phyloP scores from a whole-genome alignment of 805 yeast species.

The Brettanomyces sp. region DNA sequence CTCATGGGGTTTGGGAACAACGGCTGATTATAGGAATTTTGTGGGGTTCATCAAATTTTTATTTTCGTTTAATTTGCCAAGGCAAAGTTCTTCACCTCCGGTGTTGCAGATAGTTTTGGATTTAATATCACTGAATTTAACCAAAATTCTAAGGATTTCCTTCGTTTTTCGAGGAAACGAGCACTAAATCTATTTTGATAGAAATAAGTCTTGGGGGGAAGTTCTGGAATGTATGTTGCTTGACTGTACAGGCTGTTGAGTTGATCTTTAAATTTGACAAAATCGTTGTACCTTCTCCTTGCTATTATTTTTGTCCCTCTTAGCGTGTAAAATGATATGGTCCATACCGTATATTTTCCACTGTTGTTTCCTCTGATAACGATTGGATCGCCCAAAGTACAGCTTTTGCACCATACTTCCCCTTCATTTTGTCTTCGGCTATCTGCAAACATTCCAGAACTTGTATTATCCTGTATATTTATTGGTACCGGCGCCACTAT shows the following conservation, averaged over 20 bases:
- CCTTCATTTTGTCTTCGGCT: conserved; percentile 4
- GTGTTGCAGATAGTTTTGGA: conserved; percentile 32
- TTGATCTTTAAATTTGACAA: conserved; percentile 36
- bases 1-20: no score
- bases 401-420: conserved; percentile 20
- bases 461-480: conserved; percentile 23
- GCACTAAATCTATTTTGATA: conserved; percentile 18
- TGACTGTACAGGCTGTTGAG: conserved; percentile 30
- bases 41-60: no score
- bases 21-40: no score
- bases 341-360: conserved; percentile 23
- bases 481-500: conserved; percentile 33
- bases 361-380: conserved; percentile 19
- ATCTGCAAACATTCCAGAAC: conserved; percentile 6
- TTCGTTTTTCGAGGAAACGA: conserved; percentile 42
- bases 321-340: conserved; percentile 17
- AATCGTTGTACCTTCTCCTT: conserved; percentile 58
- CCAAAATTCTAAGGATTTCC: conserved; percentile 53
- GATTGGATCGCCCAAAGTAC: conserved; percentile 25
- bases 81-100: conserved; percentile 33
- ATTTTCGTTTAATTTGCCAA: not conserved
- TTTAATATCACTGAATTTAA: conserved; percentile 44
- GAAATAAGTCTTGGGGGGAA: conserved; percentile 40
- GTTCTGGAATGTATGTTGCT: conserved; percentile 30
- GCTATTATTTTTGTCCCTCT: conserved; percentile 32